A percentile compares a stretch with the other conserved stretches of the same genome.
phyloP scores from a whole-genome alignment of 352 stramenopile species.

The Lagenidium sp. region DNA sequence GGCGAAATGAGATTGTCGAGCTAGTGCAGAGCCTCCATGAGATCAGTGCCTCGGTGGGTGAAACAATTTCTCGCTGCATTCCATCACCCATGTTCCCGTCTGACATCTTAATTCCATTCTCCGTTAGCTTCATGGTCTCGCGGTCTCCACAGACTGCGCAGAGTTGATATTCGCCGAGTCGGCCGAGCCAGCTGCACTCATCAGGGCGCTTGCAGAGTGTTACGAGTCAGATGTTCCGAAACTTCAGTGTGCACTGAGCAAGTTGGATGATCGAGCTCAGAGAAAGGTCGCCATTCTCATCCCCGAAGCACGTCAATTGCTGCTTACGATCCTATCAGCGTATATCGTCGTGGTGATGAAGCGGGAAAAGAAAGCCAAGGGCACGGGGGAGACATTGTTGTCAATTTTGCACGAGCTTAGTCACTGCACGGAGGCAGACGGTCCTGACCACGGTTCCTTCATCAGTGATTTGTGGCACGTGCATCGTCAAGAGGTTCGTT shows the following conservation, averaged over 20 bases:
- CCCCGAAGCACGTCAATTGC: slow-evolving; percentile 32
- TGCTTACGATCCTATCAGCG: slow-evolving; percentile 17
- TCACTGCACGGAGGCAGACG: slow-evolving; percentile 36
- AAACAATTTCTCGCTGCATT: not conserved
- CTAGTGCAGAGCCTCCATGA: slow-evolving; percentile 36
- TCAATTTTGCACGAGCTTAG: slow-evolving; percentile 53
- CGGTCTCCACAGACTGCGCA: slow-evolving; percentile 9
- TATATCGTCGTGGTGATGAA: slow-evolving; percentile 31
- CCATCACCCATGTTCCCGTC: not conserved
- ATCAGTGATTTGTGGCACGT: slow-evolving; percentile 68
- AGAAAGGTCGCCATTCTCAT: slow-evolving; percentile 27
- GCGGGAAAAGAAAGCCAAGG: slow-evolving; percentile 9
- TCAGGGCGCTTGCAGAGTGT: slow-evolving; percentile 35
- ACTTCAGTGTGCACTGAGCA: slow-evolving; percentile 33
- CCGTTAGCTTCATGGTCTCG: not conserved
- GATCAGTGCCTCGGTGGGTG: slow-evolving; percentile 29
- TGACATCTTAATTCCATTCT: not conserved
- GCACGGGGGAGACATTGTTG: slow-evolving; percentile 33
- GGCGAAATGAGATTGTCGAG: slow-evolving; percentile 26
- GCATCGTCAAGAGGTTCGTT: slow-evolving; percentile 23
- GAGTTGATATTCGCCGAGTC: slow-evolving; percentile 20
- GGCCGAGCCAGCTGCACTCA: slow-evolving; percentile 22
- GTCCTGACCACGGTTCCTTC: slow-evolving; percentile 50
- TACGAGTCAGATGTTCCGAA: slow-evolving; percentile 48
- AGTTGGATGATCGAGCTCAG: slow-evolving; percentile 26